Evolutionary conservation across 306 rosid genomes (phyloP).

Genomic region (Cucurbita maxima): DNA sequence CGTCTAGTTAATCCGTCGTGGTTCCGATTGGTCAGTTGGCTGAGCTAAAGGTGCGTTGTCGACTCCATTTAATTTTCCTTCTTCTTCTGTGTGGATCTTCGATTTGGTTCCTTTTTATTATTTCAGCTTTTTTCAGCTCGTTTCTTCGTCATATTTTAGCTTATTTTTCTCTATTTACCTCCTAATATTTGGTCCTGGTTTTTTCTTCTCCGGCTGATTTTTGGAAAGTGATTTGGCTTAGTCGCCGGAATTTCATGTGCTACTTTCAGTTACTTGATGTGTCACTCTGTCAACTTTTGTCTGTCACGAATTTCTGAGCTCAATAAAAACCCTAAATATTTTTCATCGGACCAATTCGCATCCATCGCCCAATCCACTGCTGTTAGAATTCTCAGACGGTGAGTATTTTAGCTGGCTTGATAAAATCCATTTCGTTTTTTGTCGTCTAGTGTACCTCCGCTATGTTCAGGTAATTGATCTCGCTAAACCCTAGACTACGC

Average conservation of each 20-base stretch:
- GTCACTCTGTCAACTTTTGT: not conserved
- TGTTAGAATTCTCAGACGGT: not conserved
- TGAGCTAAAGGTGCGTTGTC: not conserved
- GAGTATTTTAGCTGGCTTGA: not conserved
- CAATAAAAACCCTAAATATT: conserved; percentile 6
- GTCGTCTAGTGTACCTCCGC: not conserved
- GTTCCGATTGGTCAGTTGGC: not conserved
- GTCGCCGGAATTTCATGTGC: not conserved
- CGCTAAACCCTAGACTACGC: conserved; percentile 2
- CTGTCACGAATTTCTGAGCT: not conserved
- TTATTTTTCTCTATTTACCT: not conserved
- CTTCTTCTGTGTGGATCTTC: not conserved
- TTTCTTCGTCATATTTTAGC: not conserved
- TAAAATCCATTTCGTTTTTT: not conserved
- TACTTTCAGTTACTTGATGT: not conserved
- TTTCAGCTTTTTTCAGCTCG: not conserved
- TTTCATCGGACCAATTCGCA: not conserved
- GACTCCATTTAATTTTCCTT: not conserved
- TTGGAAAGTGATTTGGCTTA: not conserved
- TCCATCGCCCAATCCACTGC: not conserved
- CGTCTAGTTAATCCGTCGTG: not conserved
- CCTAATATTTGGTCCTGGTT: not conserved
- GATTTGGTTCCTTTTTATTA: not conserved
- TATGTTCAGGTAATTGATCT: not conserved
- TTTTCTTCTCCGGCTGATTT: not conserved